These are phyloP conservation scores for Coniosporium tulheliwenetii DNA, from an alignment of 2,329 filamentous ascomycete genomes.

Conservation along the genomic window DNA sequence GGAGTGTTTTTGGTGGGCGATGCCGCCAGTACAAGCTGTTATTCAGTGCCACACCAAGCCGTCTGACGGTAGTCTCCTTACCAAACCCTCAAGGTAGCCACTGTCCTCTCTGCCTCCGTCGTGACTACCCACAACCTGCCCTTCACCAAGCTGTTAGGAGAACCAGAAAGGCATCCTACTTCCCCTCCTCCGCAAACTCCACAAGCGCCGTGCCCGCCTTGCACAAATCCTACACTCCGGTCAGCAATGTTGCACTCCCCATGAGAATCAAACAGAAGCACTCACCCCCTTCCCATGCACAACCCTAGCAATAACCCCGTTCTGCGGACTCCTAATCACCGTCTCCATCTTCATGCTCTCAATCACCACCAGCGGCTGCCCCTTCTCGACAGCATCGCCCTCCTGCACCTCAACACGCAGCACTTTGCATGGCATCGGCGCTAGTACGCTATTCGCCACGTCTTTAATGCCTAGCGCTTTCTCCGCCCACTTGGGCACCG, in stretches of 20 bases:
- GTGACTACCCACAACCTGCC: too few relatives aligned
- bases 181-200: conserved; percentile 20
- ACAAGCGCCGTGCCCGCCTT: conserved; percentile 32
- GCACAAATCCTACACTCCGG: conserved; percentile 14
- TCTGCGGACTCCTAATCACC: conserved; percentile 33
- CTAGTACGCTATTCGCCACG: conserved; percentile 63
- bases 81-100: too few relatives aligned
- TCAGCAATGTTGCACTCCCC: neutral
- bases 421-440: conserved; percentile 97
- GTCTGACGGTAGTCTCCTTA: too few relatives aligned
- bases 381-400: conserved; percentile 70
- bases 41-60: too few relatives aligned
- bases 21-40: too few relatives aligned
- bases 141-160: too few relatives aligned
- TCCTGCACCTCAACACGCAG: conserved; percentile 75
- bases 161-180: too few relatives aligned
- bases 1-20: too few relatives aligned
- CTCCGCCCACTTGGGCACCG: conserved; percentile 62
- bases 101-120: too few relatives aligned
- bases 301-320: conserved; percentile 30
- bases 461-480: conserved; percentile 78
- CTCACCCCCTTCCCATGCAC: conserved; percentile 32
- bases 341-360: conserved; percentile 43
- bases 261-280: conserved; percentile 9
- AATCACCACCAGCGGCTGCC: conserved; percentile 66